A percentile compares a stretch with the other conserved stretches of the same genome.
Conservation (phyloP, 2,329 filamentous ascomycete species). For the Plenodomus tracheiphilus region DNA sequence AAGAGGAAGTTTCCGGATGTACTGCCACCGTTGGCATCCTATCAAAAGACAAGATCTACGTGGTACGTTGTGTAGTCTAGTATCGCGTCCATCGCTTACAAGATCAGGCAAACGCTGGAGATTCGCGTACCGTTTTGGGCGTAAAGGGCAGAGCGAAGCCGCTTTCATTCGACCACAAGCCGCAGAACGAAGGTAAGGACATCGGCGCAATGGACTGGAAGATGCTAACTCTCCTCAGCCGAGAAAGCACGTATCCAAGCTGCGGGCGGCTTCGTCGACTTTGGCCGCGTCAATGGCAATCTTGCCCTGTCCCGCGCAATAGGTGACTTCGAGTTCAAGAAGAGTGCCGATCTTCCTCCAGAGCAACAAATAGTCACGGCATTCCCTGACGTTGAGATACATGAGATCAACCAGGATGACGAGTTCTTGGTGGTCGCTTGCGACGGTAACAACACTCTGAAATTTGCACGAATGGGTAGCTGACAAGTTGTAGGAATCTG, state of each 20-base stretch:
- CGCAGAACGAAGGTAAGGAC: slow-evolving; percentile 84
- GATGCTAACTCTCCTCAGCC: slow-evolving; percentile 56
- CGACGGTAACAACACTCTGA: slow-evolving; percentile 42
- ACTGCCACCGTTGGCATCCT: slow-evolving; percentile 91
- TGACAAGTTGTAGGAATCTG: slow-evolving; percentile 74
- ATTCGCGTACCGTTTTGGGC: slow-evolving; percentile 91
- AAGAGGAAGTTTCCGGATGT: slow-evolving; percentile 97
- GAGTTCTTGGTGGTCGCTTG: slow-evolving; percentile 68
- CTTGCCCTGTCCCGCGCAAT: slow-evolving; percentile 95
- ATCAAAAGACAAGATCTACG: slow-evolving; percentile 88
- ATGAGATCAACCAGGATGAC: slow-evolving; percentile 89
- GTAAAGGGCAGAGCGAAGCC: slow-evolving; percentile 98
- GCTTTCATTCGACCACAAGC: slow-evolving; percentile 98
- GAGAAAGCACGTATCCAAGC: slow-evolving; percentile 96
- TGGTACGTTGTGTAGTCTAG: slow-evolving; percentile 66
- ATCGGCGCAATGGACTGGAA: neutral
- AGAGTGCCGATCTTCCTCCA: slow-evolving; percentile 93
- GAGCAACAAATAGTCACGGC: slow-evolving; percentile 99
- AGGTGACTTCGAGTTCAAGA: slow-evolving; percentile 99
- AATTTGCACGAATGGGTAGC: slow-evolving; percentile 10
- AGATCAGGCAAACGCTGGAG: slow-evolving; percentile 86
- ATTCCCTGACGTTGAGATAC: slow-evolving; percentile 89
- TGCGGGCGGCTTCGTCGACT: slow-evolving; percentile 96
- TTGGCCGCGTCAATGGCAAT: slow-evolving; percentile 97
- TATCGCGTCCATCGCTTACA: slow-evolving; percentile 16